Percentiles rank a stretch among this genome's conserved stretches.
Conservation (phyloP, 1,139 yeast species). For the Trichomonascaceae sp. region DNA sequence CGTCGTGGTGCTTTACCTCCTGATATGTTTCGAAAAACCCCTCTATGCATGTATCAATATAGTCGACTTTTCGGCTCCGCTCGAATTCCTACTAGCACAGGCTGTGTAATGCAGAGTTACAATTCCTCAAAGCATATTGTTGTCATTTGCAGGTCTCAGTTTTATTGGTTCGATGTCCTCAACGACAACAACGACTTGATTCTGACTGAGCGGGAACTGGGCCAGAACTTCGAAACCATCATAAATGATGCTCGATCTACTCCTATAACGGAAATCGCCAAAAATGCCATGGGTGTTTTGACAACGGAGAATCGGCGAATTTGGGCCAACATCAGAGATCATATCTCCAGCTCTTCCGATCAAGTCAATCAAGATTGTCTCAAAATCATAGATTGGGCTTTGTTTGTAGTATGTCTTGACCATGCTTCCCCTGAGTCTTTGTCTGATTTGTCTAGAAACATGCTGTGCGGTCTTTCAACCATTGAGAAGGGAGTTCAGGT, state of each 20-base stretch:
- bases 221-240: conserved; percentile 67
- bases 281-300: conserved; percentile 79
- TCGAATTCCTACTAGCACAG: conserved; percentile 71
- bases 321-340: conserved; percentile 71
- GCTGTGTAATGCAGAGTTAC: conserved; percentile 84
- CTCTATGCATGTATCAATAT: conserved; percentile 84
- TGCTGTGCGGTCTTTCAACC: conserved; percentile 80
- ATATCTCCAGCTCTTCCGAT: conserved; percentile 32
- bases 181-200: conserved; percentile 65
- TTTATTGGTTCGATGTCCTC: conserved; percentile 89
- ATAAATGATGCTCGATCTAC: conserved; percentile 63
- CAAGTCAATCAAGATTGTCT: conserved; percentile 58
- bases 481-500: conserved; percentile 80
- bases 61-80: conserved; percentile 79
- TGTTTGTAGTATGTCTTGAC: conserved; percentile 76
- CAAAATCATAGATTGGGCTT: conserved; percentile 68
- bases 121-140: conserved; percentile 69
- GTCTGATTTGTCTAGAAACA: conserved; percentile 67
- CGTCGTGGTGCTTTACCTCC: conserved; percentile 71
- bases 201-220: conserved; percentile 67
- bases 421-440: conserved; percentile 63
- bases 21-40: conserved; percentile 59
- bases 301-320: conserved; percentile 83
- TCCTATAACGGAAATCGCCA: conserved; percentile 61
- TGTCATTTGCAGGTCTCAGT: conserved; percentile 79